phyloP scores from a whole-genome alignment of 2,329 filamentous ascomycete genomes.

The Cadophora sp. region DNA sequence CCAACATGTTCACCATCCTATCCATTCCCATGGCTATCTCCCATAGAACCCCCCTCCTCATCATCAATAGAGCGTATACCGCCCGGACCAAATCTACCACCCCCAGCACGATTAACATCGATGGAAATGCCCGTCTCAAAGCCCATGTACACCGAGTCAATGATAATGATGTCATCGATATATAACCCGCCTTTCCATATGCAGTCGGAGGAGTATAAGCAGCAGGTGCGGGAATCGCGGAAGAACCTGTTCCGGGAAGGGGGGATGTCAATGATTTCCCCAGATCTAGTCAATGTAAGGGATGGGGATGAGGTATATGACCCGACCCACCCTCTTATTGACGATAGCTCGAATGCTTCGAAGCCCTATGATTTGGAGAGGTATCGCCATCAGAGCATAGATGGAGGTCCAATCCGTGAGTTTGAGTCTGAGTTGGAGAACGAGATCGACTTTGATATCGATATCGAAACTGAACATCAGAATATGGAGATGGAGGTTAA shows the following conservation, averaged over 20 bases:
- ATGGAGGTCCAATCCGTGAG: not conserved
- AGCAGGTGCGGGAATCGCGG: not conserved
- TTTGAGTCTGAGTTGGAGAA: not conserved
- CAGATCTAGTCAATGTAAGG: not conserved
- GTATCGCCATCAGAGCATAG: not conserved
- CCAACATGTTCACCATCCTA: not conserved
- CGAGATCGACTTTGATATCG: too few species aligned
- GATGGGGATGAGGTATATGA: not conserved
- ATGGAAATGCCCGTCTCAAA: not conserved
- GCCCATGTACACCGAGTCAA: not conserved
- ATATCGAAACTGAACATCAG: not conserved
- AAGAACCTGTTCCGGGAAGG: not conserved
- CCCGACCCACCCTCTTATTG: conserved; percentile 1
- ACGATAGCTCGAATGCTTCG: not conserved
- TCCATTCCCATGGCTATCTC: too few species aligned
- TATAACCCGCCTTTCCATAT: not conserved
- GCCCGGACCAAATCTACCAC: not conserved
- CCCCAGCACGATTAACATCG: not conserved
- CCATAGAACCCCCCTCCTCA: too few species aligned
- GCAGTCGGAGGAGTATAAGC: not conserved
- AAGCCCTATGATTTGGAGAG: conserved; percentile 4
- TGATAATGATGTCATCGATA: not conserved
- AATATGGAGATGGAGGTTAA: not conserved
- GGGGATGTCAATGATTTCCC: too few species aligned
- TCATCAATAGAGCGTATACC: not conserved